These are phyloP conservation scores for Lenzites betulinus DNA, from an alignment of 768 basidiomycete genomes.

Conservation along the genomic window DNA sequence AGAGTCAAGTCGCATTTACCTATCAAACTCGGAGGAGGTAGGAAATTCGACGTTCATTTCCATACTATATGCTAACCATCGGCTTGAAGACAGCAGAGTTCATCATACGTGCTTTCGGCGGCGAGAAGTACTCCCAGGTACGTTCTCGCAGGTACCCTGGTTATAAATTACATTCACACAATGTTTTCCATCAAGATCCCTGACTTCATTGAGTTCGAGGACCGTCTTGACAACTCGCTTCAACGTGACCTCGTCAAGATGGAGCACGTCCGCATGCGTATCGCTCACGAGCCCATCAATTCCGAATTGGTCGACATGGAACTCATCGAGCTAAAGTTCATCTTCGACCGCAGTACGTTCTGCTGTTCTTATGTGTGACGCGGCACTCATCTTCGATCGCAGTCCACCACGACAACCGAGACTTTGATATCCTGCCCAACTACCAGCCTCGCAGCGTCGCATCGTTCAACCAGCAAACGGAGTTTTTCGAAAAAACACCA, in stretches of 20 bases:
- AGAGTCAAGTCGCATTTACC: slow-evolving; percentile 80
- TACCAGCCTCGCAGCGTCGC: slow-evolving; percentile 64
- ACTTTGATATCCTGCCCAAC: slow-evolving; percentile 75
- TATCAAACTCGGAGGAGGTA: slow-evolving; percentile 80
- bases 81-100: slow-evolving; percentile 70
- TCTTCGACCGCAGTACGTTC: slow-evolving; percentile 69
- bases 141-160: neutral
- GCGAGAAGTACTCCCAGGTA: slow-evolving; percentile 85
- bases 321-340: slow-evolving; percentile 80
- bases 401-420: slow-evolving; percentile 88
- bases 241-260: slow-evolving; percentile 82
- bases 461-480: slow-evolving; percentile 66
- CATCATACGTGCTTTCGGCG: slow-evolving; percentile 72
- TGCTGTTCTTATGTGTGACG: neutral
- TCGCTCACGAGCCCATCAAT: slow-evolving; percentile 70
- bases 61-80: neutral
- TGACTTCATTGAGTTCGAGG: slow-evolving; percentile 82
- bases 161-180: neutral
- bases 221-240: slow-evolving; percentile 79
- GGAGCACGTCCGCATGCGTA: slow-evolving; percentile 83
- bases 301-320: slow-evolving; percentile 81
- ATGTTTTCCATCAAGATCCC: slow-evolving; percentile 57
- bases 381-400: neutral
- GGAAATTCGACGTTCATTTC: slow-evolving; percentile 10
- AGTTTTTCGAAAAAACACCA: slow-evolving; percentile 61